Base-by-base conservation (phyloP, 1,284 basidiomycete genomes). In the Apiotrichum sp. region DNA sequence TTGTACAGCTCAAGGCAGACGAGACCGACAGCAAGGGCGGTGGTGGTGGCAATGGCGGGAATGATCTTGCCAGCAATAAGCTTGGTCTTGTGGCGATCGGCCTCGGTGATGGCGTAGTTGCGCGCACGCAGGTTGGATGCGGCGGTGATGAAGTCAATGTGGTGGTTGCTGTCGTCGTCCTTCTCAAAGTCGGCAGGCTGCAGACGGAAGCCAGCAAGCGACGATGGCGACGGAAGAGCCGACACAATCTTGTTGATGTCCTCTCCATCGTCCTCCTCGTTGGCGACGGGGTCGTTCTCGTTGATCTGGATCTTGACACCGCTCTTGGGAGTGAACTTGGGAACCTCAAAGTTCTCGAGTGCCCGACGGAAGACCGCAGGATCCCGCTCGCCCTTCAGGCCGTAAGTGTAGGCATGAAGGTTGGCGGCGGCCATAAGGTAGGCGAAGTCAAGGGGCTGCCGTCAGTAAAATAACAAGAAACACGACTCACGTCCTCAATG, bases 61-160 rank as follows among this genome's bases (percentile, higher is more conserved):
- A 99, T 99, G 69, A 99, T 99, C 82, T 98, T 98, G 56, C 96
- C 96, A 3, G 96, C 97, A 70, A 99, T 97, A 73, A 96, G 89
- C 80, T 99, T 99, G 43, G 95, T 98, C 61, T 87, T 85, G 78
- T 98, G 93, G 56, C 86, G 84, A 77, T 97, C 92, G 11, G 93
- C 92, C 31, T 83, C 80, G 51, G 83, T 81, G 72, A 99, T 98
- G 63, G 81, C 86, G 78, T 99, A 99, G 79, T 99, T 99, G 79
- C 86, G 83, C 1, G 96, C 96, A 47, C 96, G 89, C 61, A 98
- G 82, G 80, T 99, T 99, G 50, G 95, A 97, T 3, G 96, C 89
- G 6, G 96, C 89, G 39, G 93, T 97, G 78, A 99, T 97, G 77
- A 98, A 98, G 78, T 97, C 96, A 72, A 99, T 98, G 78, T 99